Percentiles rank a stretch among this genome's conserved stretches.
Conservation (phyloP, 106 monocot species). For the Alisma plantagoaquatica region DNA sequence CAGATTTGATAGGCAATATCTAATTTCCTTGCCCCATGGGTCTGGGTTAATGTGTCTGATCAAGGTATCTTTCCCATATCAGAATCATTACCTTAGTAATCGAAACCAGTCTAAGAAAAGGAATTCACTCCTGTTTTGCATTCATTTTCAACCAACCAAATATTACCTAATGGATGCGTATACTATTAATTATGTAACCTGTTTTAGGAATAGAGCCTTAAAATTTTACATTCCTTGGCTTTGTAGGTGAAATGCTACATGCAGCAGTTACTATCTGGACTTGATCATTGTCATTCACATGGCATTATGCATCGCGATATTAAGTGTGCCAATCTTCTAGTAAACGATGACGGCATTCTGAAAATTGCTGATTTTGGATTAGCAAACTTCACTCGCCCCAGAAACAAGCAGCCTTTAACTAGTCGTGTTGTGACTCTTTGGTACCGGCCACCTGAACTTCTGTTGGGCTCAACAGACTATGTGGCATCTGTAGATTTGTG, state of each 20-base stretch:
- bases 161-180: too few relatives aligned
- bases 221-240: too few relatives aligned
- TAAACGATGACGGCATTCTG: conserved; percentile 68
- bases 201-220: too few relatives aligned
- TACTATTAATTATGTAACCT: too few relatives aligned
- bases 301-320: conserved; percentile 87
- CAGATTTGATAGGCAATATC: too few relatives aligned
- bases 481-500: conserved; percentile 78
- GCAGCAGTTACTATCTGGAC: conserved; percentile 68
- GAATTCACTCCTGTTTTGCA: too few relatives aligned
- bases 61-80: too few relatives aligned
- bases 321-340: conserved; percentile 80
- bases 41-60: too few relatives aligned
- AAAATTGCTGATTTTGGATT: conserved; percentile 91
- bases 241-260: conserved; percentile 84
- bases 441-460: conserved; percentile 95
- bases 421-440: conserved; percentile 87
- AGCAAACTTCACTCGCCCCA: conserved; percentile 47
- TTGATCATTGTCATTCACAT: conserved; percentile 71
- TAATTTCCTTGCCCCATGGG: too few relatives aligned
- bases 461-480: conserved; percentile 75
- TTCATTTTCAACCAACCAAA: too few relatives aligned
- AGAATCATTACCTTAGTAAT: too few relatives aligned
- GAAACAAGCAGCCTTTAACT: conserved; percentile 35
- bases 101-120: too few relatives aligned